Percentiles rank a stretch among this genome's conserved stretches.
phyloP scores from a whole-genome alignment of 2,329 filamentous ascomycete species.

The Penicillium sp. region DNA sequence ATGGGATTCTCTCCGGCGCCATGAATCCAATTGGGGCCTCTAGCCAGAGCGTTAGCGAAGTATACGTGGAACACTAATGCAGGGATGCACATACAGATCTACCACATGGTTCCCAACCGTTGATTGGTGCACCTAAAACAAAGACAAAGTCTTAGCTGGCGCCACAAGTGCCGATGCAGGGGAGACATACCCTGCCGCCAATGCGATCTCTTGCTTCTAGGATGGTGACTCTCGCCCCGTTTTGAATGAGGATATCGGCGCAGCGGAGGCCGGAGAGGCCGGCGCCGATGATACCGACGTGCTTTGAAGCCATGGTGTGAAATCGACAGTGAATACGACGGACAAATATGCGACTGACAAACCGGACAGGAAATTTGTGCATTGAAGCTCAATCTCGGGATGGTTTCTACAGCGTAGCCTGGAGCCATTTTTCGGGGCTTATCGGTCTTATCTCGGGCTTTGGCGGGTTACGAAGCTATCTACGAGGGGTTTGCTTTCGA shows the following conservation, averaged over 20 bases:
- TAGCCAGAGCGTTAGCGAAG: slow-evolving; percentile 25
- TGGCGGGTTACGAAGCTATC: no score
- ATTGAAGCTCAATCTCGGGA: background rate
- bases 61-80: background rate
- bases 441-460: slow-evolving; percentile 13
- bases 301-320: slow-evolving; percentile 39
- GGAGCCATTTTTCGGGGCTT: slow-evolving; percentile 11
- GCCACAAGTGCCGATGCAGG: background rate
- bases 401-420: background rate
- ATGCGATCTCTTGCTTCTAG: slow-evolving; percentile 61
- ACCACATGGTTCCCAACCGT: slow-evolving; percentile 53
- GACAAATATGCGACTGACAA: background rate
- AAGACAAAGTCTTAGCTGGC: background rate
- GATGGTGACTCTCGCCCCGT: slow-evolving; percentile 60
- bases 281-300: slow-evolving; percentile 62
- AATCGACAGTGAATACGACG: background rate
- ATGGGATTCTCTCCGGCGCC: slow-evolving; percentile 63
- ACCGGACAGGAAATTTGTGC: slow-evolving; percentile 7
- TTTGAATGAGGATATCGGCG: slow-evolving; percentile 58
- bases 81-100: slow-evolving; percentile 54
- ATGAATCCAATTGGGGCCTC: slow-evolving; percentile 68
- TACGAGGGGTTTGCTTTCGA: no score
- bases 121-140: slow-evolving; percentile 52
- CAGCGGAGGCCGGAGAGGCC: slow-evolving; percentile 62
- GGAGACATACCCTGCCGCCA: slow-evolving; percentile 56